Conservation (phyloP, 75 land plant genomes). For the Cupressus sempervirens region DNA sequence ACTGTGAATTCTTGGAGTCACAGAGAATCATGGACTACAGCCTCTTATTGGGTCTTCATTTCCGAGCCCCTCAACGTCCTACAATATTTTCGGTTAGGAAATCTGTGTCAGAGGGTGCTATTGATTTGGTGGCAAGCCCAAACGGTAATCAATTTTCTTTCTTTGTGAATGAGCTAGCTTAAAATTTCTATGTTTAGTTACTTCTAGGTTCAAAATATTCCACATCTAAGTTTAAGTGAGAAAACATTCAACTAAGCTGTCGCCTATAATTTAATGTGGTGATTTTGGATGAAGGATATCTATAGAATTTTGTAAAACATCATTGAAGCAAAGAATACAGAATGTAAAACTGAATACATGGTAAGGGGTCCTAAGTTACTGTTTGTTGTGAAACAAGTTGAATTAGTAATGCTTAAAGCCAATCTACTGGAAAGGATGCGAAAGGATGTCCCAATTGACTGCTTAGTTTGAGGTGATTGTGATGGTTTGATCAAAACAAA, state of each 20-base stretch:
- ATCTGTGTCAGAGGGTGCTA: not conserved
- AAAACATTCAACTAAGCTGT: not conserved
- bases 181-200: not conserved
- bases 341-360: not conserved
- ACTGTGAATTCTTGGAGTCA: slow-evolving; percentile 78
- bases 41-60: slow-evolving; percentile 78
- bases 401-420: not conserved
- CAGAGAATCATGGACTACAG: slow-evolving; percentile 90
- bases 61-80: slow-evolving; percentile 29
- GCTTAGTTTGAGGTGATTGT: not conserved
- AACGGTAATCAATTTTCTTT: not conserved
- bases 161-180: not conserved
- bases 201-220: not conserved
- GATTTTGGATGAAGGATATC: slow-evolving; percentile 3
- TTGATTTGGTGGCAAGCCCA: not conserved
- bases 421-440: not conserved
- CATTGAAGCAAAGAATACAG: not conserved
- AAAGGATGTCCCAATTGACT: not conserved
- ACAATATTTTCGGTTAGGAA: not conserved
- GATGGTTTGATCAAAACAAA: not conserved
- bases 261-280: not conserved
- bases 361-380: not conserved
- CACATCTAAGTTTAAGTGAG: not conserved
- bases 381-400: not conserved
- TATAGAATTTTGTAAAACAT: not conserved